phyloP scores from a whole-genome alignment of 768 basidiomycete species.

The Gloeophyllum trabeum region DNA sequence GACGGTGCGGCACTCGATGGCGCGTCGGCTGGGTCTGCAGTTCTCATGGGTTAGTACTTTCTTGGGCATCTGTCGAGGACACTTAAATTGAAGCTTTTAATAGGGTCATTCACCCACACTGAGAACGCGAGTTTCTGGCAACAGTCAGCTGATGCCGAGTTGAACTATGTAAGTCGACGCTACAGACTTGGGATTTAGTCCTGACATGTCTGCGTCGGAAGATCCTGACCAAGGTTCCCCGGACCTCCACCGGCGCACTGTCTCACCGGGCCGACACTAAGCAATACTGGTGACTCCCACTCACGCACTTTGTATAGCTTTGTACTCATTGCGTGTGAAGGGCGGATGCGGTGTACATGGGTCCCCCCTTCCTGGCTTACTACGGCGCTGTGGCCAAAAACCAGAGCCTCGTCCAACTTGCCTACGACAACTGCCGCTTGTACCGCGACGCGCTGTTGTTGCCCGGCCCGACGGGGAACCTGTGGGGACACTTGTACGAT shows the following conservation, averaged over 20 bases:
- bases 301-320: constrained; percentile 5
- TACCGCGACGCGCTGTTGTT: constrained; percentile 24
- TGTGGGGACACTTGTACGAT: constrained; percentile 24
- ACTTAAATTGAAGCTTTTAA: not conserved
- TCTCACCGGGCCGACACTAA: constrained; percentile 23
- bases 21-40: constrained; percentile 15
- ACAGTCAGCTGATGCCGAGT: not conserved
- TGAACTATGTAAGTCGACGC: not conserved
- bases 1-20: constrained; percentile 19
- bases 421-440: constrained; percentile 27
- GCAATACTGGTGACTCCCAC: constrained; percentile 19
- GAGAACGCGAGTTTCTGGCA: not conserved
- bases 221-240: constrained; percentile 16
- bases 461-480: constrained; percentile 16
- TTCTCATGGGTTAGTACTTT: constrained; percentile 17
- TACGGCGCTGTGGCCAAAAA: constrained; percentile 24
- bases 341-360: constrained; percentile 30
- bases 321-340: constrained; percentile 10
- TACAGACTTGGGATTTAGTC: not conserved
- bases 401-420: constrained; percentile 25
- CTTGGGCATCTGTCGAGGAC: too few species aligned
- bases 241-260: constrained; percentile 26
- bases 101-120: not conserved
- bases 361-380: constrained; percentile 31
- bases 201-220: constrained; percentile 2